phyloP scores from a whole-genome alignment of 176 grass and related monocot genomes.

The Eragrostis nindensis region DNA sequence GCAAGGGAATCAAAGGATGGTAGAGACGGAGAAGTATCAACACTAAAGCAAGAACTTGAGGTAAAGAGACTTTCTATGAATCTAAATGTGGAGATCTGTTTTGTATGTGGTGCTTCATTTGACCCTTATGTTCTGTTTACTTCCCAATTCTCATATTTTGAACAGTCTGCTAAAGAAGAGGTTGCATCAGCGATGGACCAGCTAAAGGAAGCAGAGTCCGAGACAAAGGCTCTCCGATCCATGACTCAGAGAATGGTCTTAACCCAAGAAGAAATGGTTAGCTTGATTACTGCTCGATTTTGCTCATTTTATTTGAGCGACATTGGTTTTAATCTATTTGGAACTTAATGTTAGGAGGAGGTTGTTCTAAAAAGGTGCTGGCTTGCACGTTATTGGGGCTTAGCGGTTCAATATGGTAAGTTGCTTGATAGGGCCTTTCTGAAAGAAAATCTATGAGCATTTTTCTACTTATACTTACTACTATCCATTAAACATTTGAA shows the following conservation, averaged over 20 bases:
- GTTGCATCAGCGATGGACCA: constrained; percentile 61
- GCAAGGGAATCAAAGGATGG: constrained; percentile 89
- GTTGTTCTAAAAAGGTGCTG: constrained; percentile 98
- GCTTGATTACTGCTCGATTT: constrained; percentile 36
- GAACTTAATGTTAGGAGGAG: constrained; percentile 79
- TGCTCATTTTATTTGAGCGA: constrained; percentile 22
- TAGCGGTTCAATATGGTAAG: constrained; percentile 95
- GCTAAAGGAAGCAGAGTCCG: constrained; percentile 78
- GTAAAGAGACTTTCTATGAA: constrained; percentile 43
- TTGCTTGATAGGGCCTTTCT: constrained; percentile 31
- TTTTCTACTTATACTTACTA: constrained; percentile 17
- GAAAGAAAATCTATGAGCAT: background rate
- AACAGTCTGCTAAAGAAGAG: constrained; percentile 85
- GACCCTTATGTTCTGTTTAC: constrained; percentile 14
- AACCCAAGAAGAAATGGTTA: constrained; percentile 96
- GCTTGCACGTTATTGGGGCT: constrained; percentile 99
- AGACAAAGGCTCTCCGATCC: constrained; percentile 77
- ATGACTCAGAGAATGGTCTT: constrained; percentile 98
- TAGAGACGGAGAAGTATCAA: constrained; percentile 74
- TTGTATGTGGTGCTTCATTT: constrained; percentile 28
- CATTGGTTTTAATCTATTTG: constrained; percentile 42
- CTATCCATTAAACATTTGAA: constrained; percentile 26
- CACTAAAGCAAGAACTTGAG: constrained; percentile 83
- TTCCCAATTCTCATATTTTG: constrained; percentile 35
- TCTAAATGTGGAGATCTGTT: constrained; percentile 24